Percentiles rank a stretch among this genome's conserved stretches.
phyloP scores from a whole-genome alignment of 257 asterid species.

The Solanum rostratum region DNA sequence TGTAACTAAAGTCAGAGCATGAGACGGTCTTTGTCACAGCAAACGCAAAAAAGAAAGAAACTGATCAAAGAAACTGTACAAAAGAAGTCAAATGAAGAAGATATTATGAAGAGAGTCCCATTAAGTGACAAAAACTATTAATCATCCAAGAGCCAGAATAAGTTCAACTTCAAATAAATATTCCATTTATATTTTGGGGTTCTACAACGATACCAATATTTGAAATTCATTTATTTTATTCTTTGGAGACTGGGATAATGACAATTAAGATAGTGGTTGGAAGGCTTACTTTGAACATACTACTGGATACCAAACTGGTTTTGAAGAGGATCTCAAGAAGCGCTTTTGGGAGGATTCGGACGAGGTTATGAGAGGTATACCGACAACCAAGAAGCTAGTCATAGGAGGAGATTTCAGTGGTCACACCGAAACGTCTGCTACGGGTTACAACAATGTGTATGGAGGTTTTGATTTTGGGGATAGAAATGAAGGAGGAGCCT shows the following conservation, averaged over 20 bases:
- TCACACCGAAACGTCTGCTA: not conserved
- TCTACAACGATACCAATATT: not conserved
- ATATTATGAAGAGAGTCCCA: not conserved
- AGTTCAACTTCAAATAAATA: not conserved
- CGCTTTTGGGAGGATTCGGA: not conserved
- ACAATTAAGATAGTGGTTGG: not conserved
- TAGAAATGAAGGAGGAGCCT: not conserved
- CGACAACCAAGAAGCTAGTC: not conserved
- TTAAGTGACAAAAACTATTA: not conserved
- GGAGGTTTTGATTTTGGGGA: not conserved
- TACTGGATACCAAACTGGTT: not conserved
- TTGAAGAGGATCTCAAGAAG: not conserved
- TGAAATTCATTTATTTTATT: not conserved
- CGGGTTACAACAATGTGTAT: not conserved
- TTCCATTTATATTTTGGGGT: not conserved
- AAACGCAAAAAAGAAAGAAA: not conserved
- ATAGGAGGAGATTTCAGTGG: not conserved
- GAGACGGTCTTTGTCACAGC: not conserved
- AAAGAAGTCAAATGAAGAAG: not conserved
- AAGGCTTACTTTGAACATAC: not conserved
- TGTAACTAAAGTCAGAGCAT: conserved; percentile 20
- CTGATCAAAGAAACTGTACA: not conserved
- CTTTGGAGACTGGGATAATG: not conserved
- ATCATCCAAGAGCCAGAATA: not conserved
- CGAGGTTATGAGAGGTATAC: not conserved